Evolutionary conservation across 202 grass and related monocot genomes (phyloP), one percentile per base, ranked within the genome.

Genomic region (Zoysia matrella): DNA sequence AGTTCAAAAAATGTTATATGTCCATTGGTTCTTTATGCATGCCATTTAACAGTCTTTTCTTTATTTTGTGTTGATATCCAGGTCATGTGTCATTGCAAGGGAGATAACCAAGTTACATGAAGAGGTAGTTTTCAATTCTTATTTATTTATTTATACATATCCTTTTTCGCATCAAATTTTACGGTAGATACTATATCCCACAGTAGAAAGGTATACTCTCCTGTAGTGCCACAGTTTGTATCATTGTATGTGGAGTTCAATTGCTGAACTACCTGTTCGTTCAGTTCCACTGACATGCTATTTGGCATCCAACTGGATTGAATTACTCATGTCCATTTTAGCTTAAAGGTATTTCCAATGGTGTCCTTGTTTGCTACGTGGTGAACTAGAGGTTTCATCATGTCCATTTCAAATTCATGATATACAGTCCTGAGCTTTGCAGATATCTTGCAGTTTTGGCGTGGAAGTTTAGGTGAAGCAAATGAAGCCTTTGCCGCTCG

Each of bases 41-140:
- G 50, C 72, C 44, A 79, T 83, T 47, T 89, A 60, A 82, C 72
- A 42, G 81, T 49, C 11, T 79, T 74, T 55, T 55, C 77, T 75
- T 76, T 72, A 50, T 77, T 82, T 83, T 81, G 4, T 67, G 22
- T 54, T 71, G 43, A 74, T 76, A 63, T 77, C 67, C 89, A 96
- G 96, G 91, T 87, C 83, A 71, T 99, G 96, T 77, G 96, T 94
- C 86, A 82, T 99, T 89, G 93, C 96, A 81, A 91, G 96, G 74
- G 96, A 99, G 87, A 89, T 99, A 79, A 99, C 93, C 15, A 99
- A 99, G 92, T 67, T 99, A 73, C 93, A 99, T 84, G 96, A 96
- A 96, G 91, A 96, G 93, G 96, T 99, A 86, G 2, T 73, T 79
- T 45, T 54, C 74, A 46, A n/a, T 86, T 6, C 52, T 86, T 49